Evolutionary conservation across 176 grass and related monocot genomes (phyloP), one percentile per base, ranked within the genome.

Genomic region (Thinopyrum elongatum): DNA sequence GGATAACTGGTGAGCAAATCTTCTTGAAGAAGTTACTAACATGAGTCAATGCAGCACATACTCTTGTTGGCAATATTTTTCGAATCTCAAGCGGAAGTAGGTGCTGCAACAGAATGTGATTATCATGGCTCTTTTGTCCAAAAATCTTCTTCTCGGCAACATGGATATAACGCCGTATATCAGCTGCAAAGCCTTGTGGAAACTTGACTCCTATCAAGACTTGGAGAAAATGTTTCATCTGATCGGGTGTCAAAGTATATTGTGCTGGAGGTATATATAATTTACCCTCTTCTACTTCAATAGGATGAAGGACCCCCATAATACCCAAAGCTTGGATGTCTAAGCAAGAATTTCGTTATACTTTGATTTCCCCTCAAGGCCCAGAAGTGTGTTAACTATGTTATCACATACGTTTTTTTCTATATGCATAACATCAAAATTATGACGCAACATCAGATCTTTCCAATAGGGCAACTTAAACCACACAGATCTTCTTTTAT

Each of bases 341-440:
- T 14, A 76, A 30, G 25, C 25, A 15, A 53, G 72, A 7, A 19
- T 76, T 76, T 21, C 16, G 12, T 76, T 76, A 30, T 76, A 36
- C 7, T 73, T 73, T 25, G 70, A 42, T 44, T 73, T 25, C 4
- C 35, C 70, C 41, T 73, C 70, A 10, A 27, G 29, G 7, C 28
- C 23, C 6, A 76, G 16, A 73, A 73, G n/a, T 29, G 41, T 74
- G 41, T 49, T 47, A 26, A 49, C 0, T 15, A 74, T 49, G 14
- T 47, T 74, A 3, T 74, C 13, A 74, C 39, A 49, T 13, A 74
- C 38, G 10, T 73, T 73, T 22, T 22, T 75, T 21, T 29, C 72
- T 39, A 75, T 29, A 26, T 75, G 72, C 74, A 76, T 55, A 51
- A 31, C 46, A 33, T 76, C 74, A 76, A 55, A 31, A 76, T 76